A percentile compares a stretch with the other conserved stretches of the same genome.
These are phyloP conservation scores for Botrytis paeoniae DNA, from an alignment of 2,329 filamentous ascomycete genomes.

Conservation along the genomic window DNA sequence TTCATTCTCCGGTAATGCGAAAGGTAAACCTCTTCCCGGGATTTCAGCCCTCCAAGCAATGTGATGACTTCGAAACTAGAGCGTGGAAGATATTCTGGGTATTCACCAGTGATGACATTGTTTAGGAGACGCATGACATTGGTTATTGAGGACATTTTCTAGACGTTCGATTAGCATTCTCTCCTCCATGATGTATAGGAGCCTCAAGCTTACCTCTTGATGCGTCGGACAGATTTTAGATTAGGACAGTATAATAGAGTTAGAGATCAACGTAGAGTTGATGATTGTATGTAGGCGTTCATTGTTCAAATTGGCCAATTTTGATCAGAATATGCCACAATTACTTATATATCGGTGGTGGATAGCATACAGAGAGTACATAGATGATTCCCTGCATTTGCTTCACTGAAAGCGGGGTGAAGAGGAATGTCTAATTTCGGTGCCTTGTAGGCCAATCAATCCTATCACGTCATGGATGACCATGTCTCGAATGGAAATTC, in stretches of 20 bases:
- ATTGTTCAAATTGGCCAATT: not conserved
- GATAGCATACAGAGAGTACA: not conserved
- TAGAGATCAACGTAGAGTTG: not conserved
- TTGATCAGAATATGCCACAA: not conserved
- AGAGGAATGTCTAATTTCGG: not conserved
- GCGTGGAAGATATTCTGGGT: constrained; percentile 4
- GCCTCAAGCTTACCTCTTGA: not conserved
- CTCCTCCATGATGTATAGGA: not conserved
- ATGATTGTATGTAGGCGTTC: not conserved
- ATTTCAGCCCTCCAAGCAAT: not conserved
- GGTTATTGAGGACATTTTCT: not conserved
- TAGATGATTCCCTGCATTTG: not conserved
- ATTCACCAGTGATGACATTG: not conserved
- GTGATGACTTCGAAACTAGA: not conserved
- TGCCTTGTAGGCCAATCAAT: not conserved
- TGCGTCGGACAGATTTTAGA: not conserved
- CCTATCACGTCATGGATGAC: not conserved
- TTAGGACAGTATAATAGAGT: not conserved
- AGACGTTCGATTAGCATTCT: not conserved
- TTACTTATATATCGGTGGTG: not conserved
- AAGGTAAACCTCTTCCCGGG: not conserved
- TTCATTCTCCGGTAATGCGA: not conserved
- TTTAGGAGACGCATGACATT: not conserved
- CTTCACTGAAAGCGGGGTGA: not conserved
- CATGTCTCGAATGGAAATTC: not conserved